Conservation (phyloP, 345 rosid genomes). For the Camelina laxa region DNA sequence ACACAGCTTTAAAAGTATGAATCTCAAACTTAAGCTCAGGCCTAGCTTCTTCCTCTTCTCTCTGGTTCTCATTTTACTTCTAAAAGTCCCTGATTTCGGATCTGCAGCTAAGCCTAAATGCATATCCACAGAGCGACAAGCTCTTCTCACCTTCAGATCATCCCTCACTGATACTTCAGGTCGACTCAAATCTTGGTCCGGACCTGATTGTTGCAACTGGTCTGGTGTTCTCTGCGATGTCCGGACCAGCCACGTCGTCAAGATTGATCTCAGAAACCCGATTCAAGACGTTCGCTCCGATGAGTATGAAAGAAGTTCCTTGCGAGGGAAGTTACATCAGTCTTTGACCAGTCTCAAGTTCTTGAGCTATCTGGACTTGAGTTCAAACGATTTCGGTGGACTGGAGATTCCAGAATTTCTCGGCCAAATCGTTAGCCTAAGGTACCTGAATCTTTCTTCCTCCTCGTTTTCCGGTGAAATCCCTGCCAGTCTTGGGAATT, state of each 20-base stretch:
- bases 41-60: constrained; percentile 31
- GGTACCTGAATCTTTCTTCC: constrained; percentile 51
- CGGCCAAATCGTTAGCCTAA: constrained; percentile 39
- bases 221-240: constrained; percentile 46
- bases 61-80: constrained; percentile 21
- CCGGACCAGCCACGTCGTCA: constrained; percentile 40
- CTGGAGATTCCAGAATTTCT: constrained; percentile 45
- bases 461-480: constrained; percentile 46
- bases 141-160: constrained; percentile 50
- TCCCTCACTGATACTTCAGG: constrained; percentile 48
- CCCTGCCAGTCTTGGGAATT: constrained; percentile 47
- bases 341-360: constrained; percentile 49
- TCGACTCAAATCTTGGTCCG: constrained; percentile 54
- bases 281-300: constrained; percentile 23
- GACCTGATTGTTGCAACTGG: constrained; percentile 61
- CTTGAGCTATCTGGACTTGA: constrained; percentile 51
- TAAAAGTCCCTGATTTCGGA: neutral
- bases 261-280: constrained; percentile 50
- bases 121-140: constrained; percentile 46
- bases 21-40: constrained; percentile 29
- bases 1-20: constrained; percentile 23
- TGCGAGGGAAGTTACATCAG: constrained; percentile 50
- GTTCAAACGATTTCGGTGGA: constrained; percentile 47
- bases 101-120: constrained; percentile 34
- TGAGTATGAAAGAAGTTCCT: constrained; percentile 35